phyloP scores from a whole-genome alignment of 2,329 filamentous ascomycete genomes.

The Trichoderma breve region DNA sequence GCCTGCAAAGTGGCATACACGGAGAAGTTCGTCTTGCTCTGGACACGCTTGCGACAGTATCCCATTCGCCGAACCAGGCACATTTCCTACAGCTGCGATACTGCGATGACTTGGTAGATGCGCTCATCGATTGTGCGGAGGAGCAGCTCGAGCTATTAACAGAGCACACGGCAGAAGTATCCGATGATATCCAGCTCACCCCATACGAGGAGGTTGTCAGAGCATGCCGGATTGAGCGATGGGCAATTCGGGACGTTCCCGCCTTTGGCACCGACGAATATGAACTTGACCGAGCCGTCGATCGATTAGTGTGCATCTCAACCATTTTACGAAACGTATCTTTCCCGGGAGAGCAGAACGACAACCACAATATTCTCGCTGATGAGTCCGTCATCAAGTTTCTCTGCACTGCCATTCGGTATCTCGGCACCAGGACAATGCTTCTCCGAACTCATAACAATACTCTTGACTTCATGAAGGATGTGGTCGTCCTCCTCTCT shows the following conservation, averaged over 20 bases:
- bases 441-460: conserved; percentile 79
- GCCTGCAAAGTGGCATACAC: conserved; percentile 84
- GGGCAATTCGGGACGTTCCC: conserved; percentile 68
- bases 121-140: conserved; percentile 85
- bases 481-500: conserved; percentile 82
- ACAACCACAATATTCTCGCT: conserved; percentile 72
- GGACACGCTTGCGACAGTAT: conserved; percentile 73
- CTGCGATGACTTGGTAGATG: conserved; percentile 87
- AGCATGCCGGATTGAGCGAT: conserved; percentile 71
- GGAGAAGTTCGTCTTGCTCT: conserved; percentile 86
- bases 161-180: conserved; percentile 80
- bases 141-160: conserved; percentile 82
- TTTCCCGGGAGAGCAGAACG: conserved; percentile 60
- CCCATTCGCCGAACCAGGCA: conserved; percentile 60
- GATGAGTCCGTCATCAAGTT: conserved; percentile 79
- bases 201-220: conserved; percentile 87
- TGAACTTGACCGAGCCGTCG: conserved; percentile 80
- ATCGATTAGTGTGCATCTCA: conserved; percentile 84
- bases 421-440: conserved; percentile 85
- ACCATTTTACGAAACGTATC: conserved; percentile 92
- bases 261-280: conserved; percentile 75
- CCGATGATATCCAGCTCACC: conserved; percentile 77
- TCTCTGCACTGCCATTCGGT: conserved; percentile 76
- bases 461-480: conserved; percentile 96
- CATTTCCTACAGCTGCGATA: conserved; percentile 65